Evolutionary conservation across 1,139 yeast genomes (phyloP).

Genomic region (Cylindricascospora bacillispora): DNA sequence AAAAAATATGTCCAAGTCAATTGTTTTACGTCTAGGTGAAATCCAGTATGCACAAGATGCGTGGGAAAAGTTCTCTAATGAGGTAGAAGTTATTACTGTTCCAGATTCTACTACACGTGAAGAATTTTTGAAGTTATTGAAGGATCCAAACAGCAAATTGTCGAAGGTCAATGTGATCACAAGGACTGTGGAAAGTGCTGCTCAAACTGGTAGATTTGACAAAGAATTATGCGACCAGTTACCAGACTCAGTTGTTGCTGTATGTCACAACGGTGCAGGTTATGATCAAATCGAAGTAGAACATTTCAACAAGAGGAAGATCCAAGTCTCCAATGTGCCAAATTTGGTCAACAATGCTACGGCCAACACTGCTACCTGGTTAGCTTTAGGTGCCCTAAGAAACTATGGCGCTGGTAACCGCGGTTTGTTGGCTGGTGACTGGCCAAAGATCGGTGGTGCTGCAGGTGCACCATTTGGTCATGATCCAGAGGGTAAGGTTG

Average conservation of each 20-base stretch:
- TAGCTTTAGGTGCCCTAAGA: slow-evolving; percentile 55
- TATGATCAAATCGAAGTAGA: slow-evolving; percentile 67
- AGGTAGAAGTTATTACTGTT: slow-evolving; percentile 38
- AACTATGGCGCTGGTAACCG: slow-evolving; percentile 42
- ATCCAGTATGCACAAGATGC: slow-evolving; percentile 40
- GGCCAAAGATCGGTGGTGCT: slow-evolving; percentile 34
- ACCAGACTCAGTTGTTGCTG: slow-evolving; percentile 48
- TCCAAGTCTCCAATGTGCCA: slow-evolving; percentile 66
- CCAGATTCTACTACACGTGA: slow-evolving; percentile 36
- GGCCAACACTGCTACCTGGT: slow-evolving; percentile 64
- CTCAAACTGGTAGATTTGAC: slow-evolving; percentile 61
- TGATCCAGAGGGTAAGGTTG: slow-evolving; percentile 48
- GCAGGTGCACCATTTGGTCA: slow-evolving; percentile 39
- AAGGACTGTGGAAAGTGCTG: slow-evolving; percentile 38
- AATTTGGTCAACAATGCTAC: slow-evolving; percentile 66
- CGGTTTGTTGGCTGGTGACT: slow-evolving; percentile 41
- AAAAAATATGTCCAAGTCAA: too few relatives aligned
- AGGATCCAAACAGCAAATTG: slow-evolving; percentile 32
- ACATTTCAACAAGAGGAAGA: slow-evolving; percentile 28
- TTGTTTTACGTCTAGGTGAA: slow-evolving; percentile 48
- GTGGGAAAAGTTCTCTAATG: slow-evolving; percentile 38
- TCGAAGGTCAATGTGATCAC: slow-evolving; percentile 37
- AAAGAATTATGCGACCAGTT: slow-evolving; percentile 49
- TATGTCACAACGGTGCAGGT: slow-evolving; percentile 87
- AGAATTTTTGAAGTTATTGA: slow-evolving; percentile 37